Base-by-base conservation (phyloP, 2,329 filamentous ascomycete species). In the Zasmidium citrigriseum region DNA sequence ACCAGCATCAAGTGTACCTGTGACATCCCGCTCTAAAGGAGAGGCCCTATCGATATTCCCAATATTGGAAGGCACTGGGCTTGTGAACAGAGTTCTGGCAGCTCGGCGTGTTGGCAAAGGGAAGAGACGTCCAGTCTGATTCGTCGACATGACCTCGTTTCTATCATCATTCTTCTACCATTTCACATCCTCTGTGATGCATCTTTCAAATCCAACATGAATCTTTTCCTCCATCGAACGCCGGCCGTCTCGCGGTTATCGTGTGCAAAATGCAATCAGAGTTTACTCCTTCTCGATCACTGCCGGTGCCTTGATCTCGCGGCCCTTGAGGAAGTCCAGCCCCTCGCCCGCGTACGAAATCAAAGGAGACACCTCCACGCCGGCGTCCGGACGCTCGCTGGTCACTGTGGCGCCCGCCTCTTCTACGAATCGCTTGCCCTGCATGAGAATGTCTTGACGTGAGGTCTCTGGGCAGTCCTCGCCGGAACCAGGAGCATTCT, bases 391-490 rank as follows among this genome's bases (percentile, higher is more conserved):
- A 53, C 74, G 77, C 69, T 89, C 86, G 61, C 86, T 88, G 41
- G 87, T 83, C 44, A 97, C 86, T 9, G 83, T 83, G 23, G 86
- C 92, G 49, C 93, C 95, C 7, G 89, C 91, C 55, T 84, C 86
- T 76, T 91, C 80, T 50, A 90, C 80, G 93, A 95, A 99, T 69
- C 90, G 87, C 76, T 87, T 86, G 46, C 95, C 95, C 78, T 98
- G 95, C 47, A 82, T 80, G 86, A 96, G 89, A 73, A 98, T 96
- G 73, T 98, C 91, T 65, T 81, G 82, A 78, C 88, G 91, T 82
- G 92, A 96, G 52, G 95, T 99, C 67, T 96, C 92, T 11, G 91
- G 90, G 75, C 97, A 91, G 72, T 99, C 95, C 78, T 96, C 90
- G 27, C 90, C 91, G 44, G 90, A 92, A 55, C 92, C 91, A 63